Percentiles rank a stretch among this genome's conserved stretches.
Conservation (phyloP, 2,329 filamentous ascomycete genomes). For the Ascochyta viciae-villosae region DNA sequence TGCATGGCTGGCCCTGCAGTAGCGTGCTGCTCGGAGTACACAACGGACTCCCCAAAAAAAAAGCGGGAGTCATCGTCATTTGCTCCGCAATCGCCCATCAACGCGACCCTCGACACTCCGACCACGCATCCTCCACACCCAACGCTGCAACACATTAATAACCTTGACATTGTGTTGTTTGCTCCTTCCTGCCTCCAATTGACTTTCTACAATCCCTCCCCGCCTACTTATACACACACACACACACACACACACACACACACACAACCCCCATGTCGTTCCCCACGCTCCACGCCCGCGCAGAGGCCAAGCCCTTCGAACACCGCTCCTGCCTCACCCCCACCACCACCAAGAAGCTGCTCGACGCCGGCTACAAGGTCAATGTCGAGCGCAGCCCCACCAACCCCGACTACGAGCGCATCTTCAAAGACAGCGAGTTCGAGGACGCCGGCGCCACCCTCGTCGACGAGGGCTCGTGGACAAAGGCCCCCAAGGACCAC, state of each 20-base stretch:
- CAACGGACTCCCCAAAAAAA: conserved; percentile 6
- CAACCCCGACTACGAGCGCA: conserved; percentile 48
- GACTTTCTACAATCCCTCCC: background rate
- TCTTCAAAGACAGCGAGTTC: conserved; percentile 53
- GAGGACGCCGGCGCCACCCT: conserved; percentile 49
- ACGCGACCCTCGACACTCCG: conserved; percentile 23
- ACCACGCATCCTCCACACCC: conserved; percentile 16
- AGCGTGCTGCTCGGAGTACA: conserved; percentile 33
- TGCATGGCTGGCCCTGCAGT: conserved; percentile 25
- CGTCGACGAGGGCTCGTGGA: conserved; percentile 49
- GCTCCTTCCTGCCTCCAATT: conserved; percentile 13
- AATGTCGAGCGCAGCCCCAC: conserved; percentile 50
- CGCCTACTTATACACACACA: background rate
- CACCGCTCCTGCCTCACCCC: conserved; percentile 52
- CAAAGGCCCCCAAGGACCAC: conserved; percentile 46
- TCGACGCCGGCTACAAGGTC: conserved; percentile 51
- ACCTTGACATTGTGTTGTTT: background rate
- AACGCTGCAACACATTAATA: background rate
- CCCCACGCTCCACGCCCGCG: conserved; percentile 51
- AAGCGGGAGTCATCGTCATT: conserved; percentile 33
- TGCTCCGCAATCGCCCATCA: conserved; percentile 9
- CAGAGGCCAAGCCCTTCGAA: conserved; percentile 52
- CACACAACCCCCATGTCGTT: conserved; percentile 34
- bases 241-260: background rate
- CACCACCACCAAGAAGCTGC: conserved; percentile 49